These are phyloP conservation scores for Obelidium mucronatum DNA, from an alignment of 192 early-diverging fungal species.

Conservation along the genomic window DNA sequence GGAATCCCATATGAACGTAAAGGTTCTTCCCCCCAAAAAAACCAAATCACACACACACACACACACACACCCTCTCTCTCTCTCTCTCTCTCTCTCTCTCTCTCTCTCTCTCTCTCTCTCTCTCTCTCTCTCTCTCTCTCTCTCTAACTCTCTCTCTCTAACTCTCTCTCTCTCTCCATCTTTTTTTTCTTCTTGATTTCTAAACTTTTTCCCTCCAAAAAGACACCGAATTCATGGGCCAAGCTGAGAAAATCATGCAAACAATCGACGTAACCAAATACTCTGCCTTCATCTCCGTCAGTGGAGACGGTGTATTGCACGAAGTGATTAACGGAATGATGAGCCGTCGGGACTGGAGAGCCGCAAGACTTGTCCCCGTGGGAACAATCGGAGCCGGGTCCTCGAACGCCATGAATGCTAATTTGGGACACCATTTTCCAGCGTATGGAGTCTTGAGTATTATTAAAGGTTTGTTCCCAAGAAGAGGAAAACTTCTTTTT, in stretches of 20 bases:
- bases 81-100: neutral
- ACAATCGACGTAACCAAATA: constrained; percentile 53
- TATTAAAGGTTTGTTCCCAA: constrained; percentile 42
- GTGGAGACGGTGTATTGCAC: constrained; percentile 84
- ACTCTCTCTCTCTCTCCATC: no score
- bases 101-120: no score
- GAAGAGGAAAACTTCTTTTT: neutral
- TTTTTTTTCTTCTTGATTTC: no score
- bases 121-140: no score
- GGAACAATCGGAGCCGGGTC: constrained; percentile 64
- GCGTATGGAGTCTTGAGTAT: constrained; percentile 49
- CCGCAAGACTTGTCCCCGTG: constrained; percentile 63
- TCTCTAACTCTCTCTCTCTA: no score
- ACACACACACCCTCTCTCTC: neutral
- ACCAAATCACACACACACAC: no score
- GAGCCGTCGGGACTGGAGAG: constrained; percentile 68
- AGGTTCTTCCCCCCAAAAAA: no score
- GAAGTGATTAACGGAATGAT: constrained; percentile 85
- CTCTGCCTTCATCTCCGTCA: constrained; percentile 68
- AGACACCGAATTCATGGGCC: constrained; percentile 19
- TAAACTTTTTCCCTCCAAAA: no score
- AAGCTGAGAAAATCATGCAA: constrained; percentile 19
- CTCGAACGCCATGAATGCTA: constrained; percentile 54
- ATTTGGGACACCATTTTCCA: constrained; percentile 40
- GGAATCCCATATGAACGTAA: constrained; percentile 50